Evolutionary conservation across 75 land plant species (phyloP).

Genomic region (Cryptomeria japonica): DNA sequence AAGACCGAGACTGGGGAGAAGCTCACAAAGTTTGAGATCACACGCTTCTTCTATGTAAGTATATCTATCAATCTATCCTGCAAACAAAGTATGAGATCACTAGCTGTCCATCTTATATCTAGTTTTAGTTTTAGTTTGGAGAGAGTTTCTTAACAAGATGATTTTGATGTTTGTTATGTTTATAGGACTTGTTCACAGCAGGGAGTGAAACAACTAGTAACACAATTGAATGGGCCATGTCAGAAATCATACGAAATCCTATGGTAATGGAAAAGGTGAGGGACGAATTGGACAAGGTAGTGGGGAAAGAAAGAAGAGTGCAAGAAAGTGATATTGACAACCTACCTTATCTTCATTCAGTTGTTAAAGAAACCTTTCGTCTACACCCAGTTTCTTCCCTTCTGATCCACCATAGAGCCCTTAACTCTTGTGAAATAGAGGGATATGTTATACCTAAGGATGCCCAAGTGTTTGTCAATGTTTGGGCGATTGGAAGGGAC

Average conservation of each 20-base stretch:
- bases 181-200: slow-evolving; percentile 22
- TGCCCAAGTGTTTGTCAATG: slow-evolving; percentile 50
- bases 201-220: slow-evolving; percentile 21
- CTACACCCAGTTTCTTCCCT: slow-evolving; percentile 75
- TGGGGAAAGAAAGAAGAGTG: slow-evolving; percentile 9
- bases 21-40: not conserved
- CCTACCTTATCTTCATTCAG: slow-evolving; percentile 36
- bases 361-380: slow-evolving; percentile 67
- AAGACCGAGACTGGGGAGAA: slow-evolving; percentile 3
- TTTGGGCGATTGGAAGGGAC: slow-evolving; percentile 64
- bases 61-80: too few species aligned
- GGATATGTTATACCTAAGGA: slow-evolving; percentile 63
- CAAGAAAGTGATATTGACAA: not conserved
- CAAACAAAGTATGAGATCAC: too few species aligned
- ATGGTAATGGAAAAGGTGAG: not conserved
- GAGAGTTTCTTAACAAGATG: too few species aligned
- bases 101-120: too few species aligned
- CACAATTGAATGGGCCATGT: slow-evolving; percentile 12
- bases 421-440: slow-evolving; percentile 37
- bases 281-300: slow-evolving; percentile 16
- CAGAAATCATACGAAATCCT: slow-evolving; percentile 10
- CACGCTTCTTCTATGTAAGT: slow-evolving; percentile 13
- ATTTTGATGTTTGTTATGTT: not conserved
- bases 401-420: slow-evolving; percentile 54
- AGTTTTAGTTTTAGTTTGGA: not conserved